Base-by-base conservation (phyloP, 225 moss, liverwort and hornwort species). In the Ulota crispa region DNA sequence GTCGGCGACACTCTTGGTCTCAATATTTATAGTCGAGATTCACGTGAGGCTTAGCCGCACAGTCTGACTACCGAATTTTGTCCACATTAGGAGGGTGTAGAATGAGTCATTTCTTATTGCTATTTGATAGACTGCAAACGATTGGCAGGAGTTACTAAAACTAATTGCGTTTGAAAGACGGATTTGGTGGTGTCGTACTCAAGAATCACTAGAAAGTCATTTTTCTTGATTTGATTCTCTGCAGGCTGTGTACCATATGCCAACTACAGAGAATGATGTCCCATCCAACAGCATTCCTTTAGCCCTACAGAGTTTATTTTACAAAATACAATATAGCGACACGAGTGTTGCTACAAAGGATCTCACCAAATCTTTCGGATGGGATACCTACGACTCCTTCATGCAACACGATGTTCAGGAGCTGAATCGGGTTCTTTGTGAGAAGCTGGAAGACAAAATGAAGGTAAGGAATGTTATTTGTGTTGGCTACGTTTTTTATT, bases 391-490 rank as follows among this genome's bases (percentile, higher is more conserved):
- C 62, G 99, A 99, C 76, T 99, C 99, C 42, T 99, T 99, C 82
- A 93, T 99, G 99, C 99, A 99, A 91, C 99, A 99, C 78, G 99
- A 99, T 89, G 99, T 99, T 65, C 99, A 99, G 82, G 99, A 99
- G 92, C 92, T 99, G 79, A 99, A 99, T 82, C 91, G 99, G 68
- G 99, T 99, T 73, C 92, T 99, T 14, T 99, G 96, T 61, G 99
- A 99, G 86, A 99, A 99, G 86, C 83, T 99, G 84, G 99, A 99
- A 89, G 99, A 99, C 82, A 99, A 99, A 86, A 99, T 99, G 99
- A 99, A 99, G 96, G 99, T 92, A 39, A 41, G 73, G 45, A 47
- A 55, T 23, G 20, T 21, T 36, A 67, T 77, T 68, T 4, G 28
- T 37, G 18, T 61, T 81, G 56, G 52, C 5, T 64, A 26, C 52